Conservation (phyloP, 2,329 filamentous ascomycete genomes). For the Calonectria ilicicola region DNA sequence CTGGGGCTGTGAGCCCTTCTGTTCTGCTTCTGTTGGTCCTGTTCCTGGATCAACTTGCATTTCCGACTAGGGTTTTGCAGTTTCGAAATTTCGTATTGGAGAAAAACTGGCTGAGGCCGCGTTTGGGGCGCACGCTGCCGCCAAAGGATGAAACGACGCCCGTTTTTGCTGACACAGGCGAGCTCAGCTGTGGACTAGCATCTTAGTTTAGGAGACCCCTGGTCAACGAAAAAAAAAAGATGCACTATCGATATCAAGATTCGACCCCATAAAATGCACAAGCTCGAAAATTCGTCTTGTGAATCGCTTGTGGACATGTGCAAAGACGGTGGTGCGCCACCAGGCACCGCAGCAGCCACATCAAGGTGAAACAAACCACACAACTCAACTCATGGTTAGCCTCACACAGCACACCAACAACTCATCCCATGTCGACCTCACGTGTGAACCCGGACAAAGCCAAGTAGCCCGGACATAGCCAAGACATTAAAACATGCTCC, state of each 20-base stretch:
- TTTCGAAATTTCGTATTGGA: background rate
- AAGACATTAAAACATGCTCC: background rate
- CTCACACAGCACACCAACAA: background rate
- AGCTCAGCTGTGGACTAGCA: background rate
- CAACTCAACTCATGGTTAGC: background rate
- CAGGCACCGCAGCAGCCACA: background rate
- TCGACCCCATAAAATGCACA: background rate
- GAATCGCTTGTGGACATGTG: background rate
- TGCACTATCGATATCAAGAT: background rate
- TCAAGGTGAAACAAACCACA: background rate
- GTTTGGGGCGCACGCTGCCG: background rate
- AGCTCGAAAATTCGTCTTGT: background rate
- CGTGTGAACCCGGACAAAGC: background rate
- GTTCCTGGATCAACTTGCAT: background rate
- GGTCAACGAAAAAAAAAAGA: background rate
- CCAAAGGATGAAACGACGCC: background rate
- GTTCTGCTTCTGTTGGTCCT: background rate
- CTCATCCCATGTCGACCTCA: background rate
- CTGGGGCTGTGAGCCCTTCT: background rate
- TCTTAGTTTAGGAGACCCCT: background rate
- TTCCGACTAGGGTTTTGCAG: background rate
- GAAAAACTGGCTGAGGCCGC: background rate
- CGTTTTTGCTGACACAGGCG: background rate
- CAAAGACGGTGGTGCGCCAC: background rate
- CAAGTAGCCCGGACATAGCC: background rate